A percentile compares a stretch with the other conserved stretches of the same genome.
Conservation (phyloP, 805 yeast species). For the Nakazawaea sp. region DNA sequence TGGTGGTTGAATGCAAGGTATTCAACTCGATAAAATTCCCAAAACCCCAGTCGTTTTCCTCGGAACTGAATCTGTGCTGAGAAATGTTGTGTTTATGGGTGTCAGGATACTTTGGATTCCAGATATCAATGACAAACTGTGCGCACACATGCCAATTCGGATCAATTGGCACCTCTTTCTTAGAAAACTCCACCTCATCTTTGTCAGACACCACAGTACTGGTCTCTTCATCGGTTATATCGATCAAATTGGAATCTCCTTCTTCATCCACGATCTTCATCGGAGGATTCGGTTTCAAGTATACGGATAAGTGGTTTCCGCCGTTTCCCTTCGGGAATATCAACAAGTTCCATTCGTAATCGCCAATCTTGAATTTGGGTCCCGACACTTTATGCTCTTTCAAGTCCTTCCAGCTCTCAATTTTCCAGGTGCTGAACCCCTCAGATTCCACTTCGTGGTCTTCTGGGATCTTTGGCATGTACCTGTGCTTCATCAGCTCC, state of each 20-base stretch:
- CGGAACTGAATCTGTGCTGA: conserved; percentile 67
- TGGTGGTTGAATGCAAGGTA: conserved; percentile 27
- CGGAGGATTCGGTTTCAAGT: conserved; percentile 68
- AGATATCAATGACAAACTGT: conserved; percentile 77
- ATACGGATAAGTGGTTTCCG: conserved; percentile 57
- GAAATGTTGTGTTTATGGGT: conserved; percentile 58
- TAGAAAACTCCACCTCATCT: conserved; percentile 13
- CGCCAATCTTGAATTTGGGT: conserved; percentile 50
- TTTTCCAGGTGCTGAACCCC: conserved; percentile 32
- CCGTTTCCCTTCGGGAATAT: conserved; percentile 75
- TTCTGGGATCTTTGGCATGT: conserved; percentile 20
- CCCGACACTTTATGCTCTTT: conserved; percentile 29
- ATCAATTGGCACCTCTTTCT: conserved; percentile 21
- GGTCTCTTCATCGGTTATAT: neutral
- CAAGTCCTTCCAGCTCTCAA: conserved; percentile 22
- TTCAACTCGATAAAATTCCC: conserved; percentile 61
- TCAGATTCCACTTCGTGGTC: conserved; percentile 25
- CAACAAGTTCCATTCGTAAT: conserved; percentile 60
- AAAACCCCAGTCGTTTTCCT: conserved; percentile 96
- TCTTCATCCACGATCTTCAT: conserved; percentile 8
- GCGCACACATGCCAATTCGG: conserved; percentile 85
- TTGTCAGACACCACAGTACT: neutral
- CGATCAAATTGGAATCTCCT: conserved; percentile 2
- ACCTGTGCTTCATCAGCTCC: conserved; percentile 14
- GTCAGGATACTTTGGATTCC: conserved; percentile 70